Conservation (phyloP, 257 asterid genomes). For the Petunia axillaris region DNA sequence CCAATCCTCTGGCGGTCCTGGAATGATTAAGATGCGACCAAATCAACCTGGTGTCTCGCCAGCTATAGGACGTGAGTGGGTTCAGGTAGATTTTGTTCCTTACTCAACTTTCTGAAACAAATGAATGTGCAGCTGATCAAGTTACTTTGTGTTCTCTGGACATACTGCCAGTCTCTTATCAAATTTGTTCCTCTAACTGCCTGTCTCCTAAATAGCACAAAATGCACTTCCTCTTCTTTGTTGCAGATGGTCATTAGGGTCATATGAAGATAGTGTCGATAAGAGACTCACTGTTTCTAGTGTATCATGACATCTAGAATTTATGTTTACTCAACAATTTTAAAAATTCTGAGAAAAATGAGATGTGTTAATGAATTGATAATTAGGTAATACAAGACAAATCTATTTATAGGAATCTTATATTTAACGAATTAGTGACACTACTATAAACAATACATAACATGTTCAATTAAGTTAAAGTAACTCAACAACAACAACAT, state of each 20-base stretch:
- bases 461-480: background rate
- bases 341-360: background rate
- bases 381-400: slow-evolving; percentile 12
- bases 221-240: background rate
- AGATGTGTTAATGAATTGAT: background rate
- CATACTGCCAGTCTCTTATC: background rate
- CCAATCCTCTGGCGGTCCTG: slow-evolving; percentile 69
- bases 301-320: slow-evolving; percentile 22
- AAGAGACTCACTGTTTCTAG: background rate
- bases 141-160: background rate
- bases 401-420: slow-evolving; percentile 18
- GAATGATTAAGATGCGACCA: slow-evolving; percentile 67
- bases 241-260: slow-evolving; percentile 6
- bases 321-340: slow-evolving; percentile 9
- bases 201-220: background rate
- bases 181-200: background rate
- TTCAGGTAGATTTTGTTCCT: slow-evolving; percentile 51
- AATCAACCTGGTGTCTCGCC: slow-evolving; percentile 54
- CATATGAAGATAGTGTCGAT: background rate
- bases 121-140: background rate
- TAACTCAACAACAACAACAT: background rate
- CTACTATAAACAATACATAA: background rate
- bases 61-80: slow-evolving; percentile 60
- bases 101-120: slow-evolving; percentile 5
- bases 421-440: background rate